Evolutionary conservation across 371 early-diverging fungal genomes (phyloP).

Genomic region (Phascolomyces articulosus): DNA sequence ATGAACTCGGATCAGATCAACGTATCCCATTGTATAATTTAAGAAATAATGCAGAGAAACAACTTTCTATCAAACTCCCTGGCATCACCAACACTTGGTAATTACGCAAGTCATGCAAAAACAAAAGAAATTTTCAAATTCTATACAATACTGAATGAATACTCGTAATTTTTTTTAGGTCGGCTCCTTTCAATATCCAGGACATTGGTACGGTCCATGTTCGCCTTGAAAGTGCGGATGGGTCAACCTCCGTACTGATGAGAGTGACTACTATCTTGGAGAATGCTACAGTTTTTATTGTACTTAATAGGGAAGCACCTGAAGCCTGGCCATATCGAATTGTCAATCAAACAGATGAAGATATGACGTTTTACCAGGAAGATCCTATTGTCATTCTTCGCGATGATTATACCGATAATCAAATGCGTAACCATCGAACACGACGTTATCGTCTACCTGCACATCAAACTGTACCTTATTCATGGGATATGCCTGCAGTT

Average conservation of each 20-base stretch:
- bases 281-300: constrained; percentile 89
- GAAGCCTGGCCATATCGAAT: constrained; percentile 92
- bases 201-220: constrained; percentile 87
- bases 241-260: constrained; percentile 65
- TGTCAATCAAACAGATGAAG: constrained; percentile 83
- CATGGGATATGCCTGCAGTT: constrained; percentile 93
- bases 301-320: constrained; percentile 70
- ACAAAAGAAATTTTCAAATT: too few species aligned
- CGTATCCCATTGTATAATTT: constrained; percentile 75
- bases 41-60: constrained; percentile 61
- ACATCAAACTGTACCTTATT: constrained; percentile 76
- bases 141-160: too few species aligned
- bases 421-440: constrained; percentile 26
- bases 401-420: constrained; percentile 32
- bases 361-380: constrained; percentile 83
- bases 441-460: constrained; percentile 66
- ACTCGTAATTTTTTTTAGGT: constrained; percentile 47
- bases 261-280: constrained; percentile 80
- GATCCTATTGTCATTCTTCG: constrained; percentile 40
- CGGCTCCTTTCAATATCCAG: constrained; percentile 86
- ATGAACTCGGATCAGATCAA: constrained; percentile 56
- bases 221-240: constrained; percentile 66
- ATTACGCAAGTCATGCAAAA: not conserved
- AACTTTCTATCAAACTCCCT: constrained; percentile 73
- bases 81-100: constrained; percentile 81